phyloP scores from a whole-genome alignment of 176 grass and related monocot species.

The Avena insularis region DNA sequence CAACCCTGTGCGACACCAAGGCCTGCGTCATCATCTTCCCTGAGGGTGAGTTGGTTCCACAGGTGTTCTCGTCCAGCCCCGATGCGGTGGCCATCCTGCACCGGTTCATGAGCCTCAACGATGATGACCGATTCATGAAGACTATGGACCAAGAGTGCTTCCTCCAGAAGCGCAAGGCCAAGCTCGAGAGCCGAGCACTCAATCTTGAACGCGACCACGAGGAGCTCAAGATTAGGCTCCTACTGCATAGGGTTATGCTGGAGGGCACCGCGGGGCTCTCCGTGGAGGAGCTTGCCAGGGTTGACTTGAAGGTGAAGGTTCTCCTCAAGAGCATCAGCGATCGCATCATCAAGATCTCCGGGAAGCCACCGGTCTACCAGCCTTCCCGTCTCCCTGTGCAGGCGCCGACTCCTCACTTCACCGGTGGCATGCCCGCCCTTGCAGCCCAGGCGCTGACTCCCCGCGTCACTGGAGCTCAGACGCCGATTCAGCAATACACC shows the following conservation, averaged over 20 bases:
- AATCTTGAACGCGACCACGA: not conserved
- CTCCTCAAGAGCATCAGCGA: not conserved
- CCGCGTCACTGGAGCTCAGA: not conserved
- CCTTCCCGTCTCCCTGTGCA: not conserved
- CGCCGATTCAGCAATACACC: not conserved
- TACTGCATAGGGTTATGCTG: constrained; percentile 29
- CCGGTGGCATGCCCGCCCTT: not conserved
- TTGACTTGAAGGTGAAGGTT: not conserved
- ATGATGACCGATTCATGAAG: constrained; percentile 23
- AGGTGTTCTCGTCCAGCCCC: constrained; percentile 30
- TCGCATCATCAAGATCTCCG: not conserved
- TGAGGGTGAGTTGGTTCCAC: constrained; percentile 1
- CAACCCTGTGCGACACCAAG: constrained; percentile 41
- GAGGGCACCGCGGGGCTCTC: not conserved
- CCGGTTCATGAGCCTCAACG: not conserved
- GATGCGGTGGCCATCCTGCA: not conserved
- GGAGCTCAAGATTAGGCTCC: not conserved
- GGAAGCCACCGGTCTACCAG: not conserved
- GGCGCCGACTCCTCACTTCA: not conserved
- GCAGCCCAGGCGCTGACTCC: not conserved
- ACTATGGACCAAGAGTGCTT: constrained; percentile 44
- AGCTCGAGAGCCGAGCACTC: constrained; percentile 15
- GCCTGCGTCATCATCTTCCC: constrained; percentile 42
- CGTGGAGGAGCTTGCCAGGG: constrained; percentile 25
- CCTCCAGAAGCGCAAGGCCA: constrained; percentile 23